Percentiles rank a stretch among this genome's conserved stretches.
Evolutionary conservation across 2,329 filamentous ascomycete species (phyloP).

Genomic region (Cladosporium halotolerans): DNA sequence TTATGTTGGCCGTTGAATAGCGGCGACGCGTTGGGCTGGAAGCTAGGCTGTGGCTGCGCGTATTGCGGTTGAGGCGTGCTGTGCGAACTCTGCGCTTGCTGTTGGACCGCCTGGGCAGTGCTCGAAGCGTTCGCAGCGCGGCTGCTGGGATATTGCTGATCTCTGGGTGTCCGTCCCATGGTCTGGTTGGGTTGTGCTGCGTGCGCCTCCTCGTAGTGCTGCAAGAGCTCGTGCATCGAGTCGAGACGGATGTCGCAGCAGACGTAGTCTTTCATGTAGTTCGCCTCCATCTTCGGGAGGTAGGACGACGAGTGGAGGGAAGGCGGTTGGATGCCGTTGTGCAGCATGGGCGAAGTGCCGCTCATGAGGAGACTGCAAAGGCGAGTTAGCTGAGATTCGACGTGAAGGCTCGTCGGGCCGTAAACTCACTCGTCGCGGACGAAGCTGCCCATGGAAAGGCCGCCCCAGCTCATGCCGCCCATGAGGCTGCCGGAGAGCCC

Average conservation of each 20-base stretch:
- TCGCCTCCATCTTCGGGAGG: slow-evolving; percentile 89
- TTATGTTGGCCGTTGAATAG: slow-evolving; percentile 28
- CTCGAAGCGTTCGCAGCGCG: slow-evolving; percentile 29
- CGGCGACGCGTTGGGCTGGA: slow-evolving; percentile 19
- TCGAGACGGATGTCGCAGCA: slow-evolving; percentile 88
- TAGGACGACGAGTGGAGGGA: slow-evolving; percentile 96
- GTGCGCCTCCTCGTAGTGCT: slow-evolving; percentile 95
- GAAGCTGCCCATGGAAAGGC: slow-evolving; percentile 91
- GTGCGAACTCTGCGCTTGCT: slow-evolving; percentile 26
- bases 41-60: slow-evolving; percentile 15
- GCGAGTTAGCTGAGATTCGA: slow-evolving; percentile 5
- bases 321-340: slow-evolving; percentile 61
- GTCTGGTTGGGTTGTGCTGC: slow-evolving; percentile 51
- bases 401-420: too few relatives aligned
- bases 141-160: slow-evolving; percentile 31
- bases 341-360: slow-evolving; percentile 69
- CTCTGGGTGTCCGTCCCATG: slow-evolving; percentile 33
- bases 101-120: slow-evolving; percentile 30
- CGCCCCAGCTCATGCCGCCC: slow-evolving; percentile 93
- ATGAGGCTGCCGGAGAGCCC: slow-evolving; percentile 51
- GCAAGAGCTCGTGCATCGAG: slow-evolving; percentile 86
- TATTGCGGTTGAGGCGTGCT: slow-evolving; percentile 18
- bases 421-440: slow-evolving; percentile 90
- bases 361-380: slow-evolving; percentile 78
- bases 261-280: slow-evolving; percentile 95